phyloP scores from a whole-genome alignment of 179 eudicot species.

The Amaranthus tricolor region DNA sequence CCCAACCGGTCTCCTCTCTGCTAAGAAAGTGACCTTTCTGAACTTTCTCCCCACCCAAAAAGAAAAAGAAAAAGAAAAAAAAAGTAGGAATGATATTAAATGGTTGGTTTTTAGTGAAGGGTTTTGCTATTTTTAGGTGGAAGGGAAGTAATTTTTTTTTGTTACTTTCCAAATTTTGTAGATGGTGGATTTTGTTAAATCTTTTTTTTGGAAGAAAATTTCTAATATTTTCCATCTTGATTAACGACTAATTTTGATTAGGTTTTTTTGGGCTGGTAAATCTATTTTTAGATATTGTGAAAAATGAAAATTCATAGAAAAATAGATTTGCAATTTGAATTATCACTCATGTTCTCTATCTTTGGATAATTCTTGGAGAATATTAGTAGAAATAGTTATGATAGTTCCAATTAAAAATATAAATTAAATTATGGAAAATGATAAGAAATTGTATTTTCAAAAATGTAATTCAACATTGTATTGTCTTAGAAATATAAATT shows the following conservation, averaged over 20 bases:
- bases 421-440: no score
- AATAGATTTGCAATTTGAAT: background rate
- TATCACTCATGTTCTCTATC: background rate
- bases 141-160: conserved; percentile 12
- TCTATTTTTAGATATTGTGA: conserved; percentile 2
- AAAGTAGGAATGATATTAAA: conserved; percentile 1
- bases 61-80: background rate
- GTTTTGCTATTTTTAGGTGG: background rate
- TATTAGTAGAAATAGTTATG: no score
- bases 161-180: conserved; percentile 22
- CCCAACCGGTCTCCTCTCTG: conserved; percentile 65
- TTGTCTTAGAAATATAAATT: no score
- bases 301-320: background rate
- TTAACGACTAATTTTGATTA: background rate
- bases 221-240: conserved; percentile 6
- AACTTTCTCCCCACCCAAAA: background rate
- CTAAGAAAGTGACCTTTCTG: conserved; percentile 23
- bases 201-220: background rate
- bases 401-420: no score
- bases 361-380: background rate
- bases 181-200: background rate
- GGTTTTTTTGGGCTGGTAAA: conserved; percentile 2
- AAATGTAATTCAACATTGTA: no score
- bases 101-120: conserved; percentile 8
- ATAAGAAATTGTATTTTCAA: no score